These are phyloP conservation scores for Iris macrosiphon DNA, from an alignment of 106 monocot genomes.

Conservation along the genomic window DNA sequence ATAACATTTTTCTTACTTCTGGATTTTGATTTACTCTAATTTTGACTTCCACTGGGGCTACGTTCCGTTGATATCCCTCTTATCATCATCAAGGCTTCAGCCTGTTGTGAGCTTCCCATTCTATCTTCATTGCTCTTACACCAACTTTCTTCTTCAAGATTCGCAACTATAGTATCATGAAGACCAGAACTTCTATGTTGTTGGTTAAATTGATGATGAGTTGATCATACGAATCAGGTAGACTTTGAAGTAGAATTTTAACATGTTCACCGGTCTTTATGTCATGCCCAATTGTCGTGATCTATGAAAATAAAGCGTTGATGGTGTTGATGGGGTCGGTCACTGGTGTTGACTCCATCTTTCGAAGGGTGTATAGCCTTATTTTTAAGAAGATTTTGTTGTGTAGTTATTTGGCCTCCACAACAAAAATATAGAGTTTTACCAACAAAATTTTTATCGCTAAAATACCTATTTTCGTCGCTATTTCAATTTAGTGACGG, in stretches of 20 bases:
- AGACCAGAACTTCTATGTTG: background rate
- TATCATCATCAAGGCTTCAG: background rate
- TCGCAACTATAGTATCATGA: background rate
- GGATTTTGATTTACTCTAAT: background rate
- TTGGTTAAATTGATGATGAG: background rate
- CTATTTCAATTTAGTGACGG: too few relatives aligned
- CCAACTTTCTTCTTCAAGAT: background rate
- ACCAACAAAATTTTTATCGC: too few relatives aligned
- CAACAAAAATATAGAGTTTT: too few relatives aligned
- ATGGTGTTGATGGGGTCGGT: background rate
- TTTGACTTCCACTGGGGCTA: background rate
- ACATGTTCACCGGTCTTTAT: background rate
- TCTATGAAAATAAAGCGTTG: background rate
- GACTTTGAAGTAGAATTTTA: background rate
- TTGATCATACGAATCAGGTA: background rate
- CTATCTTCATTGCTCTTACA: background rate
- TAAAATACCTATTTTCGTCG: too few relatives aligned
- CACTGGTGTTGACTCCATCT: background rate
- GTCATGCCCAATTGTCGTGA: background rate
- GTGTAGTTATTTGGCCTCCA: constrained; percentile 1
- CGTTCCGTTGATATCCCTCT: background rate
- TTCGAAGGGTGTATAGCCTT: background rate
- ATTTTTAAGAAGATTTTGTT: background rate
- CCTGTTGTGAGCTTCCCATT: background rate
- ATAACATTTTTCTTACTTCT: background rate